phyloP scores from a whole-genome alignment of 805 yeast species.

The Saccharomyces jurei region DNA sequence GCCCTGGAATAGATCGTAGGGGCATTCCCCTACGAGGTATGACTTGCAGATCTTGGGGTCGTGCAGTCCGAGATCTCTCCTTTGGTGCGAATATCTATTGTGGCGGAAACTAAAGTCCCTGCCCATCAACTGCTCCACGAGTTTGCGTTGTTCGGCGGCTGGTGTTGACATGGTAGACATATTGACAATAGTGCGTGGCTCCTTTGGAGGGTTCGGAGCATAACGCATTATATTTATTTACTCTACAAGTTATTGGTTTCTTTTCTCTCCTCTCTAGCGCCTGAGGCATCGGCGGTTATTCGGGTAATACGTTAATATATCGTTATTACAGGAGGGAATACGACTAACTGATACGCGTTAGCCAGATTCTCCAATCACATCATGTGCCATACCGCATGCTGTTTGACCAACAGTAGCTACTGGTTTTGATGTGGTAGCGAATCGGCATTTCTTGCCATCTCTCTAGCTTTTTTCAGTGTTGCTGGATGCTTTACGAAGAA shows the following conservation, averaged over 20 bases:
- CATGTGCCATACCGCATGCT: neutral
- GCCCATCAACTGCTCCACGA: slow-evolving; percentile 69
- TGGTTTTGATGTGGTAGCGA: neutral
- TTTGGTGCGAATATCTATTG: slow-evolving; percentile 7
- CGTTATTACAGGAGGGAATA: neutral
- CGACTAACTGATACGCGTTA: neutral
- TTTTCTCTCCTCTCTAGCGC: neutral
- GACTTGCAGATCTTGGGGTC: slow-evolving; percentile 67
- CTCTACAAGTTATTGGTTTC: neutral
- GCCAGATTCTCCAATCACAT: neutral
- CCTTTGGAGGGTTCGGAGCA: neutral
- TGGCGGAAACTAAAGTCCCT: slow-evolving; percentile 14
- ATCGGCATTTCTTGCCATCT: neutral
- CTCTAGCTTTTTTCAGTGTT: neutral
- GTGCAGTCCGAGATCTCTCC: slow-evolving; percentile 31
- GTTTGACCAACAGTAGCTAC: neutral
- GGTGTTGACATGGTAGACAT: slow-evolving; percentile 41
- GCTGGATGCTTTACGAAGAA: neutral
- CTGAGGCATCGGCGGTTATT: neutral
- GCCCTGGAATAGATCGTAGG: slow-evolving; percentile 72
- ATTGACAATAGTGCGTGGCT: neutral
- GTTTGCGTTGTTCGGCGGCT: slow-evolving; percentile 63
- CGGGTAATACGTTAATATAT: neutral
- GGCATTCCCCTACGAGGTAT: slow-evolving; percentile 79
- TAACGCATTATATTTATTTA: neutral